phyloP scores from a whole-genome alignment of 2,329 filamentous ascomycete species.

The Fusarium nelsonii region DNA sequence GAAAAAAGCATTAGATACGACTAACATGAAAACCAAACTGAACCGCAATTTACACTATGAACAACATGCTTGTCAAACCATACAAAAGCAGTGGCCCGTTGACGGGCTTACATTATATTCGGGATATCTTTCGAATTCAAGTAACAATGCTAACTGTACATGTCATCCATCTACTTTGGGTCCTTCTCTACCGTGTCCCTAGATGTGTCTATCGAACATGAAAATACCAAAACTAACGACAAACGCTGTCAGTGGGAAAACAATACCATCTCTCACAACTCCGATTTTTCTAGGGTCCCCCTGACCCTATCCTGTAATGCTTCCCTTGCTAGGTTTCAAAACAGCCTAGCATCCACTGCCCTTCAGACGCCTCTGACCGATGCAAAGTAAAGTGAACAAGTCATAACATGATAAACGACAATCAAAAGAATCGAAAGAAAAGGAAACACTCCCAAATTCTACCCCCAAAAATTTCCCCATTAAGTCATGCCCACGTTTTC shows the following conservation, averaged over 20 bases:
- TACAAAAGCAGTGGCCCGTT: conserved; percentile 15
- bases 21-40: conserved; percentile 15
- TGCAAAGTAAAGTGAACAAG: conserved; percentile 28
- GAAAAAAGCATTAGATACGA: conserved; percentile 5
- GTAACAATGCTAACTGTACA: conserved; percentile 44
- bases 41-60: conserved; percentile 4
- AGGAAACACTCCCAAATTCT: conserved; percentile 26
- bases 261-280: conserved; percentile 31
- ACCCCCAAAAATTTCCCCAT: conserved; percentile 32
- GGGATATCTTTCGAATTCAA: conserved; percentile 16
- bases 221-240: conserved; percentile 23
- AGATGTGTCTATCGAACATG: conserved; percentile 32
- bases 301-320: conserved; percentile 23
- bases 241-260: conserved; percentile 27
- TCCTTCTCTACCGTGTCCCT: conserved; percentile 31
- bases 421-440: conserved; percentile 39
- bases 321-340: conserved; percentile 18
- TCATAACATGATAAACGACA: conserved; percentile 36
- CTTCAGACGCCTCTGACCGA: conserved; percentile 40
- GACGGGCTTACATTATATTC: conserved; percentile 14
- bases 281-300: conserved; percentile 34
- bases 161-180: conserved; percentile 22
- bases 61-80: conserved; percentile 21
- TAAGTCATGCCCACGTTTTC: conserved; percentile 35
- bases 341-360: conserved; percentile 18